Percentiles rank a stretch among this genome's conserved stretches.
phyloP scores from a whole-genome alignment of 2,329 filamentous ascomycete species.

The Teratosphaeria pseudoeucalypti region DNA sequence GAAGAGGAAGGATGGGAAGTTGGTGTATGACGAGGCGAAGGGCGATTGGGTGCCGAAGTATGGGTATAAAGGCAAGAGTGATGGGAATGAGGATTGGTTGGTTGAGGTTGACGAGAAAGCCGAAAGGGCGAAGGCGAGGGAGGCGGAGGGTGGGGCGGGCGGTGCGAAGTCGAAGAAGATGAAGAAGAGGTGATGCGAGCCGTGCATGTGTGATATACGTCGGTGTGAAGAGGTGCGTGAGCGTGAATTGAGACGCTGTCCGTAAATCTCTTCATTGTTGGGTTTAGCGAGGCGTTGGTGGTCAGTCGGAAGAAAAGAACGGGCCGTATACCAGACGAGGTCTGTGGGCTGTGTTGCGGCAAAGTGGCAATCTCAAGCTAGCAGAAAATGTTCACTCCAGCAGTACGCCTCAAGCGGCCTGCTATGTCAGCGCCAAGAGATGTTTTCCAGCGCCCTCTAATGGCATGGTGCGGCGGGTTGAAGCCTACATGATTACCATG shows the following conservation, averaged over 20 bases:
- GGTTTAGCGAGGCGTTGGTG: background rate
- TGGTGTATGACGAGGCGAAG: constrained; percentile 72
- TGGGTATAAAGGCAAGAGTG: constrained; percentile 88
- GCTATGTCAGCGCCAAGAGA: background rate
- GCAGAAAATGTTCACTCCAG: background rate
- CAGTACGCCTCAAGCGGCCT: background rate
- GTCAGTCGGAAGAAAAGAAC: background rate
- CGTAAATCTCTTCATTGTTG: background rate
- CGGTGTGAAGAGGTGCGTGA: background rate
- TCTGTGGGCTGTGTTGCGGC: background rate
- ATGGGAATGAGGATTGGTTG: constrained; percentile 64
- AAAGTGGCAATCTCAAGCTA: background rate
- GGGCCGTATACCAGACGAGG: too few relatives aligned
- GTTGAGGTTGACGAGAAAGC: constrained; percentile 74
- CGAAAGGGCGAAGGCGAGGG: constrained; percentile 36
- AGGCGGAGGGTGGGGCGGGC: constrained; percentile 2
- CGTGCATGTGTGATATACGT: background rate
- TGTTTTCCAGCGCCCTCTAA: background rate
- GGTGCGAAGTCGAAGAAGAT: background rate
- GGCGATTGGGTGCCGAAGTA: constrained; percentile 90
- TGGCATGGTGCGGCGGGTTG: background rate
- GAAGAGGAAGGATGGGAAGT: constrained; percentile 71
- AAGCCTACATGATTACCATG: background rate
- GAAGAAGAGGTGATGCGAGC: background rate
- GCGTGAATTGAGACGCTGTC: background rate